These are phyloP conservation scores for Trifolium repens DNA, from an alignment of 306 rosid species.

Conservation along the genomic window DNA sequence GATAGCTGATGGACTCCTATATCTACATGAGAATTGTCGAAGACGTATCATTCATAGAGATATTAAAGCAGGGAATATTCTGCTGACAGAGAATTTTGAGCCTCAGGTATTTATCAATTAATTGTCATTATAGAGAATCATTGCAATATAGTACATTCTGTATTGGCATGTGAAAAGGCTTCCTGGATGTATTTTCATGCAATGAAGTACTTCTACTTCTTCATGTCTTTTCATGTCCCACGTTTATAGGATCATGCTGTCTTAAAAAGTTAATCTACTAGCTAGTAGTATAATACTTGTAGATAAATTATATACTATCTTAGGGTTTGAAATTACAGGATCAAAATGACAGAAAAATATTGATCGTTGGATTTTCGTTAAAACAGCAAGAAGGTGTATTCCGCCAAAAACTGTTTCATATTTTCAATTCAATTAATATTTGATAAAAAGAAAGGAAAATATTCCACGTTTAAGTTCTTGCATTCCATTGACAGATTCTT, in stretches of 20 bases:
- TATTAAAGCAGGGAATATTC: slow-evolving; percentile 76
- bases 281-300: background rate
- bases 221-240: too few species aligned
- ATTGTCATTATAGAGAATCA: background rate
- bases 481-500: background rate
- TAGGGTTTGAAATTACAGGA: background rate
- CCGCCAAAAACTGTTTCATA: background rate
- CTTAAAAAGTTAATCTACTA: too few species aligned
- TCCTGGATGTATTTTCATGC: background rate
- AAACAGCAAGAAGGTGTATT: background rate
- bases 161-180: background rate
- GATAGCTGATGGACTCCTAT: slow-evolving; percentile 71
- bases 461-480: background rate
- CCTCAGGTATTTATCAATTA: slow-evolving; percentile 67
- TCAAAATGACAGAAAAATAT: background rate
- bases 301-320: background rate
- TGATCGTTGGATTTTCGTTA: background rate
- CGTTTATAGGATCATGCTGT: too few species aligned
- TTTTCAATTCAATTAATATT: background rate
- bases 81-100: slow-evolving; percentile 72
- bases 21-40: slow-evolving; percentile 78
- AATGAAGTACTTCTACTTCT: background rate
- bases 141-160: background rate
- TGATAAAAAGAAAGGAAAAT: background rate
- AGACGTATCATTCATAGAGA: slow-evolving; percentile 86